These are phyloP conservation scores for Gyrodon lividus DNA, from an alignment of 768 basidiomycete species.

Conservation along the genomic window DNA sequence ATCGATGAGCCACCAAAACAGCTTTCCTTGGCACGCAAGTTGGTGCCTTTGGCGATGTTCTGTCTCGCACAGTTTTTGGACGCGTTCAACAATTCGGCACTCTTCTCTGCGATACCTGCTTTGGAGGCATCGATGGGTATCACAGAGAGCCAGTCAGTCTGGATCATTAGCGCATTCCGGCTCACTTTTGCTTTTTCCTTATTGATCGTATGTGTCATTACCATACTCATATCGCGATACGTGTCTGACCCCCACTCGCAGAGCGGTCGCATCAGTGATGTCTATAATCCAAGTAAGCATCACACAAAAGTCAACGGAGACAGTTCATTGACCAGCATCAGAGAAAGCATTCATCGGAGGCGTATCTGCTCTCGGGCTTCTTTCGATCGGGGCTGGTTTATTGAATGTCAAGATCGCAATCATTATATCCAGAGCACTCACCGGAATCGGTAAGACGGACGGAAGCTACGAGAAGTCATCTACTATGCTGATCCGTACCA, in stretches of 20 bases:
- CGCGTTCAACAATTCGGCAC: constrained; percentile 37
- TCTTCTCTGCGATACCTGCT: constrained; percentile 34
- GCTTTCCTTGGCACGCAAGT: constrained; percentile 12
- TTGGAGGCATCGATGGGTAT: constrained; percentile 26
- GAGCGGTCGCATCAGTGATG: too few relatives aligned
- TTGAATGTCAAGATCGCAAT: constrained; percentile 41
- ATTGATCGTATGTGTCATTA: background rate
- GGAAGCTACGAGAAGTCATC: background rate
- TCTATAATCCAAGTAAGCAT: constrained; percentile 22
- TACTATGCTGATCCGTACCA: background rate
- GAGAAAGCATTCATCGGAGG: constrained; percentile 35
- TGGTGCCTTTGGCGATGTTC: constrained; percentile 32
- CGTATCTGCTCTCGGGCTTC: too few relatives aligned
- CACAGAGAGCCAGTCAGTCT: constrained; percentile 31
- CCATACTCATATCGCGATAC: too few relatives aligned
- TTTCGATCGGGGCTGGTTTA: constrained; percentile 40
- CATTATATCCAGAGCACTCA: constrained; percentile 46
- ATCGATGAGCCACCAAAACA: too few relatives aligned
- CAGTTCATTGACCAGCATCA: constrained; percentile 3
- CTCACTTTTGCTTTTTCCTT: constrained; percentile 41
- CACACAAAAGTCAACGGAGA: background rate
- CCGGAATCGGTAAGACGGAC: constrained; percentile 36
- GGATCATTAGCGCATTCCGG: constrained; percentile 40
- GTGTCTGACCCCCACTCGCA: background rate
- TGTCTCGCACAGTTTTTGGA: constrained; percentile 40